Base-by-base conservation (phyloP, 441 rosid species). In the Viola pubescens region DNA sequence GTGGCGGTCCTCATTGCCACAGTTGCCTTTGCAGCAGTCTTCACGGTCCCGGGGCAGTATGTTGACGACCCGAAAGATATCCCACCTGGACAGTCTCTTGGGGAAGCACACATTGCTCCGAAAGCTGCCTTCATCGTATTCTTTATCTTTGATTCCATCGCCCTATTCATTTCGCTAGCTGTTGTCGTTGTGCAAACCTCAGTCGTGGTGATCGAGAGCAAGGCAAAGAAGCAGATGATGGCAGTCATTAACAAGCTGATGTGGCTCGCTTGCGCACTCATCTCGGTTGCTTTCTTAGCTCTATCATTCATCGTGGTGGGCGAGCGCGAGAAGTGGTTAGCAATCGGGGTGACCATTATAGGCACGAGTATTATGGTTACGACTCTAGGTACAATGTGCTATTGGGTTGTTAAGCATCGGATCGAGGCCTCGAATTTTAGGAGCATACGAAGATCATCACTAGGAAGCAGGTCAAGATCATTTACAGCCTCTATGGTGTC, bases 111-210 rank as follows among this genome's bases (percentile, higher is more conserved):
- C 45, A 78, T 87, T 37, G 88, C 94, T 13, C 75, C 72, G 0
- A 68, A 71, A 4, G 81, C 81, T 3, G 81, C 95, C 0, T 92
- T 92, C 63, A 66, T 84, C 52, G 72, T 92, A 3, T 89, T 92
- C 80, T 84, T 89, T 77, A 54, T 92, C 57, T 86, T 92, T 45
- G 94, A 92, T 37, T 87, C 97, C 0, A 51, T 89, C 0, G 90
- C 97, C 6, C 96, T 89, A 69, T 92, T 92, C 81, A 89, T 89
- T 61, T 92, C 98, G 9, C 73, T 89, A 16, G 96, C 96, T 1
- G 94, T 84, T 13, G 97, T 89, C 58, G 94, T 89, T 67, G 96
- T 92, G 48, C 98, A 92, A 74, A 92, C 96, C 12, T 87, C 97
- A 4, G 94, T 92, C 40, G 95, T 92, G 11, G 91, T 86, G 37